Evolutionary conservation across 305 asterid species (phyloP), one percentile per base, ranked within the genome.

Genomic region (Rubia peregrina): DNA sequence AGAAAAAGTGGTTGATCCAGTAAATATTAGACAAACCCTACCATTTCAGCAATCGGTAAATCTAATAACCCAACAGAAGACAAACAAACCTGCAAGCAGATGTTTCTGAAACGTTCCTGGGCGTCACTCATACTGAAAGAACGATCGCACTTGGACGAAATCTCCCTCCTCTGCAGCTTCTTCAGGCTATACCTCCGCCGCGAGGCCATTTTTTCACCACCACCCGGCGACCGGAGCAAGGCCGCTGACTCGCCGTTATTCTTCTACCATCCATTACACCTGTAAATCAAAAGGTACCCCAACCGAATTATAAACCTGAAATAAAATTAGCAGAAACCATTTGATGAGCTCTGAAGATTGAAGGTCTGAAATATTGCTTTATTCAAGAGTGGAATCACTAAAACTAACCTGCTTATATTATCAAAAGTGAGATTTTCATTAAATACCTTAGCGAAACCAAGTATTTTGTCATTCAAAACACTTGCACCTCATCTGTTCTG

Each of bases 121-220:
- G 97, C 95, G 77, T 94, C 95, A 73, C 96, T 89, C 96, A 89
- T 94, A 76, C 95, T 86, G 79, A 94, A 94, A 75, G 96, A 81
- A 43, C 96, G 91, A 75, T 89, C 90, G 3, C 95, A 89, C 89
- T 79, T 87, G 13, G 98, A 91, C 0, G 89, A 91, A 82, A 94
- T 91, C 89, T 91, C 99, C 85, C 98, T 83, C 70, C 96, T 74
- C 76, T 91, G 98, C 64, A 94, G 93, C 92, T 94, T 94, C 83
- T 82, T 94, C 72, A 94, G 79, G 91, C 97, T 44, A 75, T 63
- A 33, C 85, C 62, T n/a, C n/a, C n/a, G n/a, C 93, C 85, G 66
- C 93, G 96, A 1, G 92, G 85, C 68, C 95, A 86, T 89, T 91
- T 94, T 88, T 86, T 89, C 68, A 95, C 96, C 90, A 88, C 88